Percentiles rank a stretch among this genome's conserved stretches.
These are phyloP conservation scores for Mycena polygramma DNA, from an alignment of 768 basidiomycete genomes.

Conservation along the genomic window DNA sequence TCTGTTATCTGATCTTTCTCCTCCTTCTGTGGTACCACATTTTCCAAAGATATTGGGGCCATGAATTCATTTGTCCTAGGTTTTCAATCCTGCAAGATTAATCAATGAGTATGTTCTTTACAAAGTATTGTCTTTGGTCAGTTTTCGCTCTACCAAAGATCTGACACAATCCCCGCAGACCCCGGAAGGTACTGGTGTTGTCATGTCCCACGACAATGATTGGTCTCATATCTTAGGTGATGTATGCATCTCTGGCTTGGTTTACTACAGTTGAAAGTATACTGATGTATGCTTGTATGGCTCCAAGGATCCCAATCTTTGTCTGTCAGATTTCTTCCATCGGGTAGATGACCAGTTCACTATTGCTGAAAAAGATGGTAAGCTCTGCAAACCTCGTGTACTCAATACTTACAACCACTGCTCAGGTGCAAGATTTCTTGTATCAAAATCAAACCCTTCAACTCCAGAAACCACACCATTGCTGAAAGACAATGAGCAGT, in stretches of 20 bases:
- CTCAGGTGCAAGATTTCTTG: neutral
- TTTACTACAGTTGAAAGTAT: neutral
- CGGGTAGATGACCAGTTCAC: neutral
- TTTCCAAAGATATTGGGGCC: neutral
- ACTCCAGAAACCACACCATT: too few species aligned
- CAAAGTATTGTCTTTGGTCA: neutral
- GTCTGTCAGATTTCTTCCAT: neutral
- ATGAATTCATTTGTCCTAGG: neutral
- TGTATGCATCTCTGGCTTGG: neutral
- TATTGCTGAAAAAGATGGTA: neutral
- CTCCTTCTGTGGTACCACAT: neutral
- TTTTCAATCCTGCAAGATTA: neutral
- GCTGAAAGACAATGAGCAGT: too few species aligned
- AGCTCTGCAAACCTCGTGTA: neutral
- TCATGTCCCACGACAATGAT: neutral
- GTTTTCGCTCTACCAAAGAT: neutral
- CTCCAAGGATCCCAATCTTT: neutral
- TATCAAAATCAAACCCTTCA: too few species aligned
- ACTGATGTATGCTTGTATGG: neutral
- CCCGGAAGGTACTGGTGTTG: neutral
- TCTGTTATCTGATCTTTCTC: neutral
- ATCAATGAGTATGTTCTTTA: neutral
- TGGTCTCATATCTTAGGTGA: neutral
- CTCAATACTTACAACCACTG: neutral
- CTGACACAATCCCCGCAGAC: neutral